Evolutionary conservation across 1,139 yeast genomes (phyloP), one percentile per base, ranked within the genome.

Genomic region (Wickerhamomyces sp.): DNA sequence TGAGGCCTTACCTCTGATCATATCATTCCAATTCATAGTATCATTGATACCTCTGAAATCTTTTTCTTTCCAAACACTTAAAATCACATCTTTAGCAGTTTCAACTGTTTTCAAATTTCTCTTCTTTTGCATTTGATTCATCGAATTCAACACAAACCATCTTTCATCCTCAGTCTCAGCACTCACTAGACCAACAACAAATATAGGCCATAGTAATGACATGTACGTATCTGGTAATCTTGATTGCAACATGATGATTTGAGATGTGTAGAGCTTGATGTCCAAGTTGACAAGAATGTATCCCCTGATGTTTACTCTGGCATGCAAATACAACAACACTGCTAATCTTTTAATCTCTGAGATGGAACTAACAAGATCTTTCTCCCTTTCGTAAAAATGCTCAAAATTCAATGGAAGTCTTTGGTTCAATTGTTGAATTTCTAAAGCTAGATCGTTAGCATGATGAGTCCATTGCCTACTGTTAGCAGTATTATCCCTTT

Each of bases 181-280:
- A 10, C 60, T 44, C 2, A 59, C 57, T 2, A 62, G 45, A 1
- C 68, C 69, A 9, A 64, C 42, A 9, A 64, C 50, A 38, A 64
- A 64, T 5, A 63, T 36, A 0, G 69, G 63, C 69, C 70, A 64
- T 5, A 61, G 41, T 10, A 64, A 41, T 2, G 68, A 55, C 58
- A 61, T 59, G 22, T 61, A 57, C 11, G 42, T 37, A 22, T 46
- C 57, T 1, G 64, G 63, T 6, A 60, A 45, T 3, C 39, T 35
- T 6, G 30, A 28, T 13, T 50, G 50, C 5, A 57, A 40, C 16
- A 32, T 32, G 32, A 54, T 52, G 5, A 58, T 54, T 36, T 41
- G 45, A 13, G 28, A 28, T 4, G 57, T 51, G 18, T 46, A 45
- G 3, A 17, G 29, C 26, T 42, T 42, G 6, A 49, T 46, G 9